Base-by-base conservation (phyloP, 176 grass and related monocot genomes). In the Phragmites australis region DNA sequence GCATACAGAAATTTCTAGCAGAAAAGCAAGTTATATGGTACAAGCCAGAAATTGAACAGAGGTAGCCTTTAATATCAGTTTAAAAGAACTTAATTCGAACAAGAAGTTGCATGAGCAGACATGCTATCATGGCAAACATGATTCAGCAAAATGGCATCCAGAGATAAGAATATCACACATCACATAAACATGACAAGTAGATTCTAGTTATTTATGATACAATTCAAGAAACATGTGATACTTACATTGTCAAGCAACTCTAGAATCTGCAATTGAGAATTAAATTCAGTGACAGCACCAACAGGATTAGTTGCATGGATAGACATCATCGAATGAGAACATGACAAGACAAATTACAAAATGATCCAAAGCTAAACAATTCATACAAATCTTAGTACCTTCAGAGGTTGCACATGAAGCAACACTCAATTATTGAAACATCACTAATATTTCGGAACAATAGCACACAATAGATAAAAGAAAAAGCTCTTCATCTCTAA, bases 161-260 rank as follows among this genome's bases (percentile, higher is more conserved):
- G 30, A 18, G 42, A 52, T 41, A 54, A 29, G 23, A 22, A 5
- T 5, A 4, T 2, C 32, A 49, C 10, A 34, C 1, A 55, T 11
- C 15, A 50, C 2, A 56, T 57, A 67, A 61, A 68, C 21, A 52
- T 70, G 9, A 43, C n/a, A 43, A 76, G 1, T 69, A 46, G 27
- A 51, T 10, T 31, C 4, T 32, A 32, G 44, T 61, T 67, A 75
- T 18, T 29, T 32, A 31, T 14, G 45, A 32, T 71, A 34, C 64
- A 53, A 82, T 74, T 57, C 56, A 75, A 64, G 41, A 60, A 65
- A n/a, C 46, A 79, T 29, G 8, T 8, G 34, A 72, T 37, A 47
- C 88, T 90, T 87, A 99, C 96, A 91, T 99, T 99, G 76, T 99
- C 96, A 29, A 98, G 90, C 82, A 99, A 83, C 68, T 99, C 96